Evolutionary conservation across 2,329 filamentous ascomycete species (phyloP), one percentile per base, ranked within the genome.

Genomic region (Aspergillus ustus): DNA sequence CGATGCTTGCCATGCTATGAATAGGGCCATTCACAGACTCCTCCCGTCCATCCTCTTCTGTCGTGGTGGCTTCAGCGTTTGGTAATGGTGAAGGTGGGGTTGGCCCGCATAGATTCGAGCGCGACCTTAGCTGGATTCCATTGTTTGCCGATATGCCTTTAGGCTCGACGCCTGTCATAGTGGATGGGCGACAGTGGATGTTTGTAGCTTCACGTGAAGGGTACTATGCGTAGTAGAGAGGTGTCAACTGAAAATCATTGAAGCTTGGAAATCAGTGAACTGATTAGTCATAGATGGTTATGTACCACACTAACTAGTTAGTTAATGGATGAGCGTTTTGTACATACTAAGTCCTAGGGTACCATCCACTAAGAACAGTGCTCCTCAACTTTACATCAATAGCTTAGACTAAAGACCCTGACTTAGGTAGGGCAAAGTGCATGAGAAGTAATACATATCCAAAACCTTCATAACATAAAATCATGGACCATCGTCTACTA

Each of bases 401-500:
- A 25, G 6, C 25, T 25, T 25, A 25, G 25, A 25, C 31, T 37
- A 13, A 9, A 15, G 34, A 15, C 5, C 15, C 34, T 4, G 9
- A 5, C 34, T 15, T 40, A 15, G 5, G 13, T 40, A 40, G 34
- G 31, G 15, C 34, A 40, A 40, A 40, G 15, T 15, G 34, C 13
- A 40, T 15, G 7, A 22, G 7, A 29, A 29, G 40, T 45, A n/a
- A 49, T 20, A 34, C 13, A 7, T 52, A 52, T 52, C 4, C 25
- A 25, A 25, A 3, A 5, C 25, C 25, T 25, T 25, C 25, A 25
- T 25, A 25, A 2, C 25, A 20, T 40, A 43, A 28, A 50, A 53
- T 57, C 43, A 34, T 63, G 48, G 66, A 72, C 69, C 81, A 66
- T 85, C 80, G 69, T 93, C 91, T 74, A 93, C 90, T 72, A 95